Conservation (phyloP, 345 rosid genomes). For the Durio zibethinus region DNA sequence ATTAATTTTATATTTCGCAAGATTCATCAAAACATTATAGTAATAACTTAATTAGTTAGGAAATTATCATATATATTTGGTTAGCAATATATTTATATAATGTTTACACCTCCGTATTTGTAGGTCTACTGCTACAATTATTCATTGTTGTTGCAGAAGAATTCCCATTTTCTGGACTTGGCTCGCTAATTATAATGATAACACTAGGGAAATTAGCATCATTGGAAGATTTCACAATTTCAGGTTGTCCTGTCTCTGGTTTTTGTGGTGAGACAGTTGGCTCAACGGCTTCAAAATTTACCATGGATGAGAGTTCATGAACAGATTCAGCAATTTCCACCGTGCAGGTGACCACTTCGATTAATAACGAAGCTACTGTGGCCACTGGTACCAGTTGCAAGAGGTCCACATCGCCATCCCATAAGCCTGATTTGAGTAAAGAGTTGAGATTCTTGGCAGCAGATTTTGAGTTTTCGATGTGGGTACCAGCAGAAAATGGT, state of each 20-base stretch:
- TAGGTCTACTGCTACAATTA: background rate
- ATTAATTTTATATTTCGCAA: background rate
- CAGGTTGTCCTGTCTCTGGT: background rate
- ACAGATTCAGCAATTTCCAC: slow-evolving; percentile 51
- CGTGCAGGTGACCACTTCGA: slow-evolving; percentile 44
- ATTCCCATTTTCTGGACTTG: background rate
- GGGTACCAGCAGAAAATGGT: slow-evolving; percentile 37
- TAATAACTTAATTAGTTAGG: background rate
- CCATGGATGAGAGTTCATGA: slow-evolving; percentile 48
- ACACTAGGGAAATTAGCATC: background rate
- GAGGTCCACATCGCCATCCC: slow-evolving; percentile 42
- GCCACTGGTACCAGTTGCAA: slow-evolving; percentile 40
- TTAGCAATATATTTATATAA: background rate
- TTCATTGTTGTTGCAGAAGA: background rate
- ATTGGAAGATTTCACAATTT: background rate
- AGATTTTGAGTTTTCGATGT: slow-evolving; percentile 43
- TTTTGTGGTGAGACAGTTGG: slow-evolving; percentile 33
- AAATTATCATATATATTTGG: background rate
- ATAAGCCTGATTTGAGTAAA: slow-evolving; percentile 44
- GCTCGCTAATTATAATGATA: background rate
- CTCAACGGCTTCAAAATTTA: slow-evolving; percentile 35
- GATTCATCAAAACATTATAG: background rate
- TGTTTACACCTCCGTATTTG: slow-evolving; percentile 1
- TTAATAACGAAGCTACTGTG: slow-evolving; percentile 52
- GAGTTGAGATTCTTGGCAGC: slow-evolving; percentile 40